These are phyloP conservation scores for Suhomyces ambrosiae DNA, from an alignment of 1,139 yeast genomes.

Conservation along the genomic window DNA sequence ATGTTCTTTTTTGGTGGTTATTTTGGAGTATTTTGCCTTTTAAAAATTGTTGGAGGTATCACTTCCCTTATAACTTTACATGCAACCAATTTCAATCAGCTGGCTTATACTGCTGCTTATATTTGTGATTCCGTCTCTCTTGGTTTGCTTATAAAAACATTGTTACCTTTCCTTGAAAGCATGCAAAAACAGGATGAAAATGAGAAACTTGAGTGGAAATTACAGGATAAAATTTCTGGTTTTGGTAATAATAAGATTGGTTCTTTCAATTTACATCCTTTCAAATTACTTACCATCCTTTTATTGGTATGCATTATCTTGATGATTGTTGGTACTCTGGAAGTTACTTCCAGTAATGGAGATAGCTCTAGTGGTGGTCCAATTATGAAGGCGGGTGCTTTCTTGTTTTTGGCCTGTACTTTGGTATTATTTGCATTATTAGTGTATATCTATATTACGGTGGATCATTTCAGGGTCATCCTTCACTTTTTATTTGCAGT, in stretches of 20 bases:
- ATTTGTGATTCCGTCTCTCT: conserved; percentile 22
- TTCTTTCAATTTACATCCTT: conserved; percentile 15
- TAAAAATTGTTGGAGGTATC: conserved; percentile 24
- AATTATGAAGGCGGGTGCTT: conserved; percentile 16
- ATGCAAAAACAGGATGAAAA: conserved; percentile 9
- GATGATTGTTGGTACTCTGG: conserved; percentile 18
- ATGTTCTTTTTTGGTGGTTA: conserved; percentile 9
- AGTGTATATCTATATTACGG: neutral
- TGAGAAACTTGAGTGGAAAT: neutral
- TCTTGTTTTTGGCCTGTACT: conserved; percentile 18
- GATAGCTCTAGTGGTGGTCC: conserved; percentile 4
- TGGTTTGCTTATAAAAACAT: conserved; percentile 21
- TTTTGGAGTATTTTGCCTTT: conserved; percentile 17
- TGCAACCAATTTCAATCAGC: conserved; percentile 8
- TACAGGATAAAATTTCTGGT: neutral
- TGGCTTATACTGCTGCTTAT: conserved; percentile 21
- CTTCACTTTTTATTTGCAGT: conserved; percentile 9
- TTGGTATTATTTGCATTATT: conserved; percentile 4
- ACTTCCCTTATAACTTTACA: conserved; percentile 17
- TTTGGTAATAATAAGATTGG: neutral
- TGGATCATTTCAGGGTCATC: neutral
- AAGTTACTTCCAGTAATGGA: conserved; percentile 2
- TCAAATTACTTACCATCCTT: conserved; percentile 18
- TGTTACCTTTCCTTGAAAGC: conserved; percentile 17
- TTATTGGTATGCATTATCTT: conserved; percentile 19